Evolutionary conservation across 345 rosid species (phyloP).

Genomic region (Diplotaxis tenuifolia): DNA sequence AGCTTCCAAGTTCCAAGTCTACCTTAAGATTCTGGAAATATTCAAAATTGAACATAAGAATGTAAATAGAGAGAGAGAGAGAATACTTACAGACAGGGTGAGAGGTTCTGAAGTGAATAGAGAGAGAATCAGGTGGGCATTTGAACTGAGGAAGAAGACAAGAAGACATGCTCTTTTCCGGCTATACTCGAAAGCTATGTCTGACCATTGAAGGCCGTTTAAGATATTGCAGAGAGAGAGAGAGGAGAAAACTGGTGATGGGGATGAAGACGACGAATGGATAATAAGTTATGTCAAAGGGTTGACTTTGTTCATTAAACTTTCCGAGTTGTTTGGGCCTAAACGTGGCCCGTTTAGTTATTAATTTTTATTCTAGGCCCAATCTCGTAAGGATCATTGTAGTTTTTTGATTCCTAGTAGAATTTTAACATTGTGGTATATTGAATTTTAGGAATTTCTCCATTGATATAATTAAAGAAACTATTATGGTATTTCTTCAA

Average conservation of each 20-base stretch:
- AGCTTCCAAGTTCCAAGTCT: background rate
- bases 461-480: no score
- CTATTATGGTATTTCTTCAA: no score
- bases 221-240: constrained; percentile 6
- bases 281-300: constrained; percentile 24
- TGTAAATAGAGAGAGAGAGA: background rate
- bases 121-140: constrained; percentile 77
- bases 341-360: background rate
- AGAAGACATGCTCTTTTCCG: constrained; percentile 43
- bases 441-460: background rate
- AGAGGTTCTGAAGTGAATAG: constrained; percentile 58
- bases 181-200: constrained; percentile 29
- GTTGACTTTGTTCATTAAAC: background rate
- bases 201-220: constrained; percentile 37
- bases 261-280: constrained; percentile 35
- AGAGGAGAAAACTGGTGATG: constrained; percentile 39
- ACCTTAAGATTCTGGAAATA: background rate
- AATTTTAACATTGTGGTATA: background rate
- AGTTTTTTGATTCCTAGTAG: background rate
- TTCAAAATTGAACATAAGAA: background rate
- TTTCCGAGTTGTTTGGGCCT: constrained; percentile 19
- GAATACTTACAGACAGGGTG: constrained; percentile 34
- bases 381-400: background rate
- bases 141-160: constrained; percentile 89
- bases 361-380: background rate